Conservation (phyloP, 352 stramenopile species). For the Vaucheria bursata region DNA sequence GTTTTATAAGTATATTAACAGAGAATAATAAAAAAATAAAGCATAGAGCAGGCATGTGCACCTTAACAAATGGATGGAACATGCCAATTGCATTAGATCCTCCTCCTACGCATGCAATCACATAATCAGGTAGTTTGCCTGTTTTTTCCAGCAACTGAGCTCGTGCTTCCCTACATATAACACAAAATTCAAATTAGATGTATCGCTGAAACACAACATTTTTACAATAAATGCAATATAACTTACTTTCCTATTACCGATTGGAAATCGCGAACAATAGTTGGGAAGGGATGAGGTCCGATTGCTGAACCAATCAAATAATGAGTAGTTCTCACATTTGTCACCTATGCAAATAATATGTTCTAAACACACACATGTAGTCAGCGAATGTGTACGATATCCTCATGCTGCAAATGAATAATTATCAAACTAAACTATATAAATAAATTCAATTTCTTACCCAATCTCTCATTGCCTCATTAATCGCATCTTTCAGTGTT, state of each 20-base stretch:
- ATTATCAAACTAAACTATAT: too few relatives aligned
- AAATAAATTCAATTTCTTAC: conserved; percentile 47
- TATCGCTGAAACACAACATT: background rate
- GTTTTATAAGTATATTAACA: too few relatives aligned
- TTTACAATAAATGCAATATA: background rate
- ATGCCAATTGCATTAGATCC: conserved; percentile 97
- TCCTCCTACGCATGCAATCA: conserved; percentile 92
- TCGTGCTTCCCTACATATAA: conserved; percentile 20
- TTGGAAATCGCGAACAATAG: conserved; percentile 96
- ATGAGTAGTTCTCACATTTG: conserved; percentile 93
- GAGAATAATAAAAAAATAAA: too few relatives aligned
- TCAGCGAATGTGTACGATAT: too few relatives aligned
- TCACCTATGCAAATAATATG: too few relatives aligned
- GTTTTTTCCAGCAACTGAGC: conserved; percentile 78
- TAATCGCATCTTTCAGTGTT: conserved; percentile 97
- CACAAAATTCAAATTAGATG: background rate
- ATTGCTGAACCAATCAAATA: conserved; percentile 98
- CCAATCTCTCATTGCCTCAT: conserved; percentile 96
- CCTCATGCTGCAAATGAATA: too few relatives aligned
- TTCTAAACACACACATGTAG: too few relatives aligned
- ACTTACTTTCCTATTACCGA: conserved; percentile 62
- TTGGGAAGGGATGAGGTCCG: conserved; percentile 93
- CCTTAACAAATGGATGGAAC: conserved; percentile 85
- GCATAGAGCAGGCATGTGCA: too few relatives aligned
- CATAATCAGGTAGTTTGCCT: conserved; percentile 82